Evolutionary conservation across 176 grass and related monocot genomes (phyloP), one percentile per base, ranked within the genome.

Genomic region (Olyra latifolia): DNA sequence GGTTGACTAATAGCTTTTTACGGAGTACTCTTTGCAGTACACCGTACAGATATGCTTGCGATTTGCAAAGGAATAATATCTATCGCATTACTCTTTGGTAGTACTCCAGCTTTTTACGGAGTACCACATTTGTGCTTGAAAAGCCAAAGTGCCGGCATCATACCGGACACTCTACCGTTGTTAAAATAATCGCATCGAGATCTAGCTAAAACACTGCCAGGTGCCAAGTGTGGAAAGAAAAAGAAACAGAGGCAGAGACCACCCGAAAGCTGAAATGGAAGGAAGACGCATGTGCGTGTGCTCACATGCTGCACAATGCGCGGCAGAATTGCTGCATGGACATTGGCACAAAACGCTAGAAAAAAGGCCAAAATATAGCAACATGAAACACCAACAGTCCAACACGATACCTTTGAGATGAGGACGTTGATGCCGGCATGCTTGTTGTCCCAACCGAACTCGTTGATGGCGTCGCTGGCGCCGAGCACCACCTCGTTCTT

Each of bases 371-470:
- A 44, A 44, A n/a, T n/a, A n/a, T n/a, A n/a, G n/a, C n/a, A n/a
- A n/a, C n/a, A n/a, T n/a, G n/a, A n/a, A n/a, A n/a, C n/a, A n/a
- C n/a, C n/a, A n/a, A n/a, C n/a, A n/a, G n/a, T n/a, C n/a, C n/a
- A n/a, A n/a, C n/a, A n/a, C n/a, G n/a, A n/a, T 67, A 97, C 95
- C 95, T 98, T 94, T 23, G 92, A 94, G 69, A 94, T 91, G 71
- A 98, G 92, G 77, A 98, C 88, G 82, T 98, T 94, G 35, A 94
- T 94, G 32, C 95, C 95, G 46, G 95, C 95, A 60, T 98, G 95
- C 83, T 98, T 98, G 76, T 98, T 98, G 63, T 98, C 95, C 95
- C 95, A 98, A 2, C 92, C 92, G 76, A 98, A 98, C 85, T 98
- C 95, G 77, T 94, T 94, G 66, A 91, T 90, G 72, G 81, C 71